A percentile compares a stretch with the other conserved stretches of the same genome.
phyloP scores from a whole-genome alignment of 306 rosid genomes.

The peach (Prunus persica) region Prunus_persica_NCBIv2 NC_034013.1:3211001-3211500 shows the following conservation, averaged over 20 bases:
- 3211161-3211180: constrained; percentile 18
- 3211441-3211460: constrained; percentile 60
- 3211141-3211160: constrained; percentile 10
- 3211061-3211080: constrained; percentile 57
- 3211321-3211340: constrained; percentile 76
- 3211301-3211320: constrained; percentile 66
- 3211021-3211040: constrained; percentile 59
- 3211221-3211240: constrained; percentile 46
- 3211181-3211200: constrained; percentile 28
- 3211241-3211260: constrained; percentile 31
- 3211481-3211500: not conserved
- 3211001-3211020: constrained; percentile 60
- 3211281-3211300: constrained; percentile 55
- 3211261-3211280: constrained; percentile 37
- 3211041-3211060: constrained; percentile 65
- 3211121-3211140: constrained; percentile 29
- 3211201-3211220: constrained; percentile 56
- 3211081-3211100: constrained; percentile 45
- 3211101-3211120: constrained; percentile 59
- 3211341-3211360: constrained; percentile 61
- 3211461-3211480: constrained; percentile 62
- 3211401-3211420: constrained; percentile 57
- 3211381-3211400: constrained; percentile 50
- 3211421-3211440: constrained; percentile 54
- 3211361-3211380: constrained; percentile 44